phyloP scores from a whole-genome alignment of 2,329 filamentous ascomycete species.

The Nemania bipapillata region DNA sequence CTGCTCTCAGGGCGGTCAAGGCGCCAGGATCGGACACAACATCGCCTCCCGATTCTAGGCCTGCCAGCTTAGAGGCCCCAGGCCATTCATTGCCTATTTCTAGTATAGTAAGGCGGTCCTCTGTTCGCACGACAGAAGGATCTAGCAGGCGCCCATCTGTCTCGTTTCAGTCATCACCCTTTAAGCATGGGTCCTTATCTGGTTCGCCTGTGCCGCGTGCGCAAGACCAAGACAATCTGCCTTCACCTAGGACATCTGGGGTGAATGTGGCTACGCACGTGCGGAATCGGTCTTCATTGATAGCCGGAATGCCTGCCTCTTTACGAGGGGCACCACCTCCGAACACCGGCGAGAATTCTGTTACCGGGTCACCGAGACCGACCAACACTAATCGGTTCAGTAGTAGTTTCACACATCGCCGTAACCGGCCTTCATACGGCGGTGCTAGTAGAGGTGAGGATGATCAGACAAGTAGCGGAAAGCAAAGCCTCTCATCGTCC shows the following conservation, averaged over 20 bases:
- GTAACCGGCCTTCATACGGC: slow-evolving; percentile 79
- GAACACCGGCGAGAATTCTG: slow-evolving; percentile 70
- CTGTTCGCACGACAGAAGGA: slow-evolving; percentile 62
- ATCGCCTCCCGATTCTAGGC: slow-evolving; percentile 66
- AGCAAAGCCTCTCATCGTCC: slow-evolving; percentile 77
- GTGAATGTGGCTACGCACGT: slow-evolving; percentile 65
- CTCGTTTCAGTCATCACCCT: slow-evolving; percentile 81
- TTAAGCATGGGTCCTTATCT: slow-evolving; percentile 95
- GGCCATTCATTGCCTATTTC: slow-evolving; percentile 66
- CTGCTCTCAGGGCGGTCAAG: slow-evolving; percentile 78
- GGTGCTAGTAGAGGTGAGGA: slow-evolving; percentile 76
- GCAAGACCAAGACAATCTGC: slow-evolving; percentile 62
- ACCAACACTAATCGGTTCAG: slow-evolving; percentile 84
- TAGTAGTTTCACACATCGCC: slow-evolving; percentile 91
- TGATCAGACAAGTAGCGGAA: slow-evolving; percentile 82
- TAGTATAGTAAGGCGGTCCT: slow-evolving; percentile 51
- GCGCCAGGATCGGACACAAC: slow-evolving; percentile 70
- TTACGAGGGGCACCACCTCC: slow-evolving; percentile 72
- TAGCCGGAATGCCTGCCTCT: slow-evolving; percentile 78
- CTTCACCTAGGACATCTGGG: slow-evolving; percentile 65
- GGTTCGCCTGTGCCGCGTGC: slow-evolving; percentile 75
- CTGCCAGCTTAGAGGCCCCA: slow-evolving; percentile 58
- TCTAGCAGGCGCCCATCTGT: slow-evolving; percentile 79
- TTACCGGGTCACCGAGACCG: slow-evolving; percentile 81
- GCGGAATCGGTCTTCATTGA: slow-evolving; percentile 77